phyloP scores from a whole-genome alignment of 1,284 basidiomycete genomes.

The Neonothopanus nambi region DNA sequence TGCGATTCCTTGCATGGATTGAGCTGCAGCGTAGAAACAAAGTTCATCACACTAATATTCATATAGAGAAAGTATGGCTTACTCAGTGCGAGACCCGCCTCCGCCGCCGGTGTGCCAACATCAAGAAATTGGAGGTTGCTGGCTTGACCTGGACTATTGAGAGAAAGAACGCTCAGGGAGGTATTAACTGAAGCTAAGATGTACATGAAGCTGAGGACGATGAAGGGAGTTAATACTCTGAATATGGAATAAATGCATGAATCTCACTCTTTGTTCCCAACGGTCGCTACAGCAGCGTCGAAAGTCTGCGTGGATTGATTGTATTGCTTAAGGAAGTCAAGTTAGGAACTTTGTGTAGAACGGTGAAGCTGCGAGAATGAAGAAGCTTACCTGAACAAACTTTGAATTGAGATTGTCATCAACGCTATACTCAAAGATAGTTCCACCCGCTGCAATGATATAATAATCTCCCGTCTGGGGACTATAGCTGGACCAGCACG shows the following conservation, averaged over 20 bases:
- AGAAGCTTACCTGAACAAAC: background rate
- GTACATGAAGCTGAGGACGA: background rate
- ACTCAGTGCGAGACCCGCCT: conserved; percentile 2
- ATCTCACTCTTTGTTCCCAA: conserved; percentile 2
- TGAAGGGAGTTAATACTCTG: background rate
- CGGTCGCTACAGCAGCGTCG: conserved; percentile 1
- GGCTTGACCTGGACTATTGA: conserved; percentile 1
- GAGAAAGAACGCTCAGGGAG: background rate
- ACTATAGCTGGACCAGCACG: conserved; percentile 5
- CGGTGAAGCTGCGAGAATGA: too few relatives aligned
- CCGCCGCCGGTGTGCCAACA: background rate
- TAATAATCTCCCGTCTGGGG: conserved; percentile 8
- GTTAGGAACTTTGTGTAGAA: too few relatives aligned
- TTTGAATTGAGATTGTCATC: background rate
- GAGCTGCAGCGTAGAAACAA: background rate
- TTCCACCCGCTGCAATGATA: conserved; percentile 6
- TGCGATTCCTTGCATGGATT: conserved; percentile 8
- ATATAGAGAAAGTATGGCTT: background rate
- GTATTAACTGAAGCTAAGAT: background rate
- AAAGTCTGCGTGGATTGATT: background rate
- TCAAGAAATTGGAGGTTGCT: conserved; percentile 2
- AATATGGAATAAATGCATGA: background rate
- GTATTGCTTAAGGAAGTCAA: background rate
- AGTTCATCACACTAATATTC: background rate
- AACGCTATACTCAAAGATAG: background rate